Percentiles rank a stretch among this genome's conserved stretches.
phyloP scores from a whole-genome alignment of 2,329 filamentous ascomycete genomes.

The Aspergillus latus region DNA sequence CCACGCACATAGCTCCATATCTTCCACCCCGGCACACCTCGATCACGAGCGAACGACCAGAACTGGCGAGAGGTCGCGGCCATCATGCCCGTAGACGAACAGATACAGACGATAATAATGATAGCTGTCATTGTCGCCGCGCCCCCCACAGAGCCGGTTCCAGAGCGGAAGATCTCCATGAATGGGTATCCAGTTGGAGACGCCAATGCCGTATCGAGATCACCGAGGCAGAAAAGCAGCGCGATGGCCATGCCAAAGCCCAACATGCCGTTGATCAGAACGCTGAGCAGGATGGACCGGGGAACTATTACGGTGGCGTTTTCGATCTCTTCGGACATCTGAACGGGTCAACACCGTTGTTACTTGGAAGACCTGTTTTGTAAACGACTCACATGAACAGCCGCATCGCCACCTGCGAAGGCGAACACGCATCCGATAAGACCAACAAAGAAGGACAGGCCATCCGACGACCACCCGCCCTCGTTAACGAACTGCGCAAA shows the following conservation, averaged over 20 bases:
- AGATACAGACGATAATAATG: slow-evolving; percentile 31
- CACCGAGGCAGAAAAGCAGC: slow-evolving; percentile 41
- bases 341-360: no score
- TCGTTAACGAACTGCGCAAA: slow-evolving; percentile 51
- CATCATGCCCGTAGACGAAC: slow-evolving; percentile 34
- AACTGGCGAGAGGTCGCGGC: slow-evolving; percentile 48
- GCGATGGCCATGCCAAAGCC: slow-evolving; percentile 42
- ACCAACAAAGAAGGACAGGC: slow-evolving; percentile 7
- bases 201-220: slow-evolving; percentile 29
- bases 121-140: slow-evolving; percentile 29
- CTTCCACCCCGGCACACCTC: slow-evolving; percentile 31
- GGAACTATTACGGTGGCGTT: slow-evolving; percentile 40
- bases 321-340: slow-evolving; percentile 42
- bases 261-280: slow-evolving; percentile 39
- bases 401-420: slow-evolving; percentile 39
- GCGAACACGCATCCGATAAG: slow-evolving; percentile 40
- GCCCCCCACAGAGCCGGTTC: slow-evolving; percentile 29
- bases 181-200: slow-evolving; percentile 37
- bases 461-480: slow-evolving; percentile 45
- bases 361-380: no score
- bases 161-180: slow-evolving; percentile 37
- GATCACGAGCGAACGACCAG: slow-evolving; percentile 32
- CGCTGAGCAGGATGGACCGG: slow-evolving; percentile 37
- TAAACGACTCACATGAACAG: slow-evolving; percentile 33
- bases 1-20: slow-evolving; percentile 12